Evolutionary conservation across 257 asterid genomes (phyloP).

Genomic region (Coffea eugenioides): DNA sequence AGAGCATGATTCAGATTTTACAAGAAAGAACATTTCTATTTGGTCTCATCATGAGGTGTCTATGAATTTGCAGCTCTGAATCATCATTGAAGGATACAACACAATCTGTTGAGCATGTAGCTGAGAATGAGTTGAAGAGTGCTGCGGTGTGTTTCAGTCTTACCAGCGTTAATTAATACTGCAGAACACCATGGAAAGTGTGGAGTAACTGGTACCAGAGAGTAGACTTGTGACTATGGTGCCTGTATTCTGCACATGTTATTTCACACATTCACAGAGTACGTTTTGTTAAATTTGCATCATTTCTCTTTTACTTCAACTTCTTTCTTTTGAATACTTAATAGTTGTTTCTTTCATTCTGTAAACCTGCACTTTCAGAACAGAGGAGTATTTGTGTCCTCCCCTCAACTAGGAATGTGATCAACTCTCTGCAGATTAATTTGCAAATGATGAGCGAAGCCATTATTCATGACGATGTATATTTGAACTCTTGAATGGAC

Average conservation of each 20-base stretch:
- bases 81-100: slow-evolving; percentile 62
- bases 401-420: background rate
- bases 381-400: background rate
- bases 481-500: background rate
- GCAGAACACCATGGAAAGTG: too few relatives aligned
- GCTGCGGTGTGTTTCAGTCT: slow-evolving; percentile 88
- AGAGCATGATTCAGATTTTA: background rate
- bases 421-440: background rate
- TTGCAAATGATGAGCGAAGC: background rate
- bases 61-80: slow-evolving; percentile 54
- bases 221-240: background rate
- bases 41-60: background rate
- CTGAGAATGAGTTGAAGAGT: slow-evolving; percentile 71
- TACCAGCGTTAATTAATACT: slow-evolving; percentile 52
- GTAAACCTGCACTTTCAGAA: slow-evolving; percentile 4
- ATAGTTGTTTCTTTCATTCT: background rate
- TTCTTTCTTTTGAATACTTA: background rate
- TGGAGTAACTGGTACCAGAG: background rate
- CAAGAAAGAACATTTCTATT: background rate
- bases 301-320: background rate
- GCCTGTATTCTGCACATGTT: slow-evolving; percentile 7
- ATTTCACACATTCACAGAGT: slow-evolving; percentile 8
- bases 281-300: background rate
- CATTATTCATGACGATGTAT: background rate
- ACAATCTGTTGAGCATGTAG: slow-evolving; percentile 62